Evolutionary conservation across 331 rosid genomes (phyloP), one percentile per base, ranked within the genome.

Genomic region (Acacia pycnantha): DNA sequence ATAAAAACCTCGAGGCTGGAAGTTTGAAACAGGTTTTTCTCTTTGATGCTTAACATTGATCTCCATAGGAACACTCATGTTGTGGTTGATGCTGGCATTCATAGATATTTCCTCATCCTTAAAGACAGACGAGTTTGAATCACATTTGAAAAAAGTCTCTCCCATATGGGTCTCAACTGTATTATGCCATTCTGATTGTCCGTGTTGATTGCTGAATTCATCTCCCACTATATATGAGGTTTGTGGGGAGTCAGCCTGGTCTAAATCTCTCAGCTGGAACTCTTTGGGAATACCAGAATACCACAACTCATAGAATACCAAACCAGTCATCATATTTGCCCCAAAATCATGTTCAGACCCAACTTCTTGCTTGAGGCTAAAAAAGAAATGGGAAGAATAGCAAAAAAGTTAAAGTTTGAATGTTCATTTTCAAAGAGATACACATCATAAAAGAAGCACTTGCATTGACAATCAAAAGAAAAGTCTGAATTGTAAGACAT

Each of bases 221-320:
- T 77, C 66, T 61, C 80, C 87, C 70, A 47, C 84, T 46, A 48
- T 68, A 58, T 83, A 80, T 44, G 90, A 76, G 84, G 61, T 86
- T 77, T 59, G 73, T 64, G 79, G 76, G 77, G 82, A 51, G 76
- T 74, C 83, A 80, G 77, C 67, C 74, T 81, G 89, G 56, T 92
- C 86, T 35, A 86, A 75, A 84, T 82, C 92, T 78, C 81, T 89
- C 91, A 89, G 80, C 78, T 86, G 87, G 80, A 90, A 84, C 85
- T 90, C 95, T 80, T 81, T 53, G 19, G 97, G 94, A 74, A 91
- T 79, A 53, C 85, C 84, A 54, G 95, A 87, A 83, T 87, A 89
- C 97, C 97, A 95, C 50, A 87, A 48, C 67, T 90, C 90, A 82
- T 86, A 91, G 84, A 73, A 90, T 78, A 92, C 78, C 90, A 91